A percentile compares a stretch with the other conserved stretches of the same genome.
Conservation (phyloP, 371 early-diverging fungal species). For the Choanephora cucurbitarum region DNA sequence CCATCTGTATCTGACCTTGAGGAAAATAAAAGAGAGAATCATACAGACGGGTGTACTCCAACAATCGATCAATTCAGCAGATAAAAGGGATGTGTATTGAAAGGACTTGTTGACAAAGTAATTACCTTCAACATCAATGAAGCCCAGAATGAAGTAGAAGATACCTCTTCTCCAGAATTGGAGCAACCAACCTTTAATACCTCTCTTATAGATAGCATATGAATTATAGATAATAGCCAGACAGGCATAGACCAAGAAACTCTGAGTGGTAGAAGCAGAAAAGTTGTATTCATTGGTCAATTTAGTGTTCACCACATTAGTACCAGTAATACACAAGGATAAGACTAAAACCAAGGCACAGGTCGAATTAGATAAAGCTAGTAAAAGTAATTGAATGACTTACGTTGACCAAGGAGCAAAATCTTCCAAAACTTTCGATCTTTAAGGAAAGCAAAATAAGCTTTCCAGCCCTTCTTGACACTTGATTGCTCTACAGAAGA, state of each 20-base stretch:
- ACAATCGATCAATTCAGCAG: constrained; percentile 71
- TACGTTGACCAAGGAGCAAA: constrained; percentile 24
- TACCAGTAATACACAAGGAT: constrained; percentile 72
- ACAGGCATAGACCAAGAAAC: constrained; percentile 63
- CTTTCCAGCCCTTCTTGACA: constrained; percentile 17
- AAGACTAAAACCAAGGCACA: constrained; percentile 46
- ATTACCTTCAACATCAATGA: constrained; percentile 77
- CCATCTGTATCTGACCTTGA: constrained; percentile 60
- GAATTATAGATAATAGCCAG: constrained; percentile 63
- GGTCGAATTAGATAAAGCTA: not conserved
- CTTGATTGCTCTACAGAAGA: not conserved
- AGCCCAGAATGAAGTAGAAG: constrained; percentile 56
- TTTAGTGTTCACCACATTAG: constrained; percentile 58
- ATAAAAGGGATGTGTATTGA: constrained; percentile 69
- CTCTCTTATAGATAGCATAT: constrained; percentile 54
- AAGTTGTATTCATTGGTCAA: constrained; percentile 51
- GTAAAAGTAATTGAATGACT: constrained; percentile 3
- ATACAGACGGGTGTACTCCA: constrained; percentile 75
- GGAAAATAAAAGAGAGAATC: constrained; percentile 57
- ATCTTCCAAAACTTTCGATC: constrained; percentile 22
- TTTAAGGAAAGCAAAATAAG: constrained; percentile 21
- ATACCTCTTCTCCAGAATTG: constrained; percentile 51
- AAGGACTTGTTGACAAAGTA: constrained; percentile 77
- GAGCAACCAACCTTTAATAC: constrained; percentile 46
- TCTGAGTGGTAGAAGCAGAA: constrained; percentile 68